phyloP scores from a whole-genome alignment of 2,329 filamentous ascomycete genomes.

The Thielaviopsis populi region DNA sequence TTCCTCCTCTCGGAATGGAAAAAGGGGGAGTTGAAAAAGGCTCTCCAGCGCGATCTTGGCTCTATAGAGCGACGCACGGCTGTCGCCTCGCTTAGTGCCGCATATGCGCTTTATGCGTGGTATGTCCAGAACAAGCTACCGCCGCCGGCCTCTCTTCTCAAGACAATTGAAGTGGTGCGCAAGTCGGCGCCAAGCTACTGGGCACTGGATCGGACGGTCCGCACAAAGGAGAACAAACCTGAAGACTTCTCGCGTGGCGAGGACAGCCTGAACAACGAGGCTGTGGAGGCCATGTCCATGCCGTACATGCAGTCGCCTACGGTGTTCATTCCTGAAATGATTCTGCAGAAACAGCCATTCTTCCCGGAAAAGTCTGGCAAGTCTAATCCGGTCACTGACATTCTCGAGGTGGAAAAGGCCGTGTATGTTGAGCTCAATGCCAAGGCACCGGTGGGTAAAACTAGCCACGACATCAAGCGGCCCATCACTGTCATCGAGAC shows the following conservation, averaged over 20 bases:
- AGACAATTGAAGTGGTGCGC: slow-evolving; percentile 9
- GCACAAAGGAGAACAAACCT: slow-evolving; percentile 6
- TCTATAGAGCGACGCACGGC: slow-evolving; percentile 12
- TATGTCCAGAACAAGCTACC: slow-evolving; percentile 8
- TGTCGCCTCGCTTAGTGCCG: slow-evolving; percentile 11
- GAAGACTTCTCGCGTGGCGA: slow-evolving; percentile 13
- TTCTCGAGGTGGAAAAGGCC: slow-evolving; percentile 17
- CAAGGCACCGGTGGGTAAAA: slow-evolving; percentile 9
- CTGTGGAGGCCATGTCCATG: slow-evolving; percentile 14
- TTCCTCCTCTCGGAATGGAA: slow-evolving; percentile 15
- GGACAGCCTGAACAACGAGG: slow-evolving; percentile 13
- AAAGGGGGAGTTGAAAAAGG: slow-evolving; percentile 13
- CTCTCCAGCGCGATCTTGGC: slow-evolving; percentile 13
- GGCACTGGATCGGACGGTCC: slow-evolving; percentile 7
- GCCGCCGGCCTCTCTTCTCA: slow-evolving; percentile 1
- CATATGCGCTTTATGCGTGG: slow-evolving; percentile 8
- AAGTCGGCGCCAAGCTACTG: slow-evolving; percentile 14
- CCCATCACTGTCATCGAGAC: slow-evolving; percentile 27
- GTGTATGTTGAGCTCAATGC: slow-evolving; percentile 17
- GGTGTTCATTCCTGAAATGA: slow-evolving; percentile 21
- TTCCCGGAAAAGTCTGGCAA: slow-evolving; percentile 16
- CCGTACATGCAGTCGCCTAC: slow-evolving; percentile 20
- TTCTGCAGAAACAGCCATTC: slow-evolving; percentile 16
- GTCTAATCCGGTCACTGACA: slow-evolving; percentile 13
- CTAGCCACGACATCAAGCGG: slow-evolving; percentile 21